Conservation (phyloP, 257 asterid species). For the Solanum tarijense region DNA sequence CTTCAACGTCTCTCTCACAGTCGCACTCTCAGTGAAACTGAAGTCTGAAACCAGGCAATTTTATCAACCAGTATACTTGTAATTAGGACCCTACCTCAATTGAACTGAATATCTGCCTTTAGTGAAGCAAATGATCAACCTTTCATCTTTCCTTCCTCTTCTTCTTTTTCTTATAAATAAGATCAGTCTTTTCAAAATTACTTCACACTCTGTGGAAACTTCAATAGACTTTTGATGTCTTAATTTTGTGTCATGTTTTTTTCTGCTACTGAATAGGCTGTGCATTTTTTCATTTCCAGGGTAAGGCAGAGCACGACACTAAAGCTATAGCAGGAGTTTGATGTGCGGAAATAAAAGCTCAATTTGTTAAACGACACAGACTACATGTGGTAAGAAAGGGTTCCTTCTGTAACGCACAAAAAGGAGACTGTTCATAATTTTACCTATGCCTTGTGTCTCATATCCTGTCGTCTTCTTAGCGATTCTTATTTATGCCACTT, state of each 20-base stretch:
- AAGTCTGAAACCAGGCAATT: neutral
- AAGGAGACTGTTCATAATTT: neutral
- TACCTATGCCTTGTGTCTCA: neutral
- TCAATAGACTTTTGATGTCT: neutral
- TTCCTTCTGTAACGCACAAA: neutral
- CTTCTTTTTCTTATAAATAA: neutral
- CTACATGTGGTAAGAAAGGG: constrained; percentile 9
- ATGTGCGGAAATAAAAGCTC: constrained; percentile 5
- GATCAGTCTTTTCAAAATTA: neutral
- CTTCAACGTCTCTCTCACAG: neutral
- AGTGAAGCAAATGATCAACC: neutral
- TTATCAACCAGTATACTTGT: neutral
- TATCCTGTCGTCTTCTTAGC: neutral
- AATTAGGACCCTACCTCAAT: neutral
- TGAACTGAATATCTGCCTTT: neutral
- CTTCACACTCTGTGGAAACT: neutral
- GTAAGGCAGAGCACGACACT: constrained; percentile 35
- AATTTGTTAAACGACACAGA: neutral
- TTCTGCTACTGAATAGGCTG: neutral
- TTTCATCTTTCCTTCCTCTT: neutral
- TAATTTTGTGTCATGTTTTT: neutral
- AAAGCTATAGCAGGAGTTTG: constrained; percentile 57
- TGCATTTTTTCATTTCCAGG: constrained; percentile 18
- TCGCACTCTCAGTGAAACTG: neutral
- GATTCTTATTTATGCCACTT: neutral